A percentile compares a stretch with the other conserved stretches of the same genome.
phyloP scores from a whole-genome alignment of 2,329 filamentous ascomycete species.

The Tolypocladium tundrense region DNA sequence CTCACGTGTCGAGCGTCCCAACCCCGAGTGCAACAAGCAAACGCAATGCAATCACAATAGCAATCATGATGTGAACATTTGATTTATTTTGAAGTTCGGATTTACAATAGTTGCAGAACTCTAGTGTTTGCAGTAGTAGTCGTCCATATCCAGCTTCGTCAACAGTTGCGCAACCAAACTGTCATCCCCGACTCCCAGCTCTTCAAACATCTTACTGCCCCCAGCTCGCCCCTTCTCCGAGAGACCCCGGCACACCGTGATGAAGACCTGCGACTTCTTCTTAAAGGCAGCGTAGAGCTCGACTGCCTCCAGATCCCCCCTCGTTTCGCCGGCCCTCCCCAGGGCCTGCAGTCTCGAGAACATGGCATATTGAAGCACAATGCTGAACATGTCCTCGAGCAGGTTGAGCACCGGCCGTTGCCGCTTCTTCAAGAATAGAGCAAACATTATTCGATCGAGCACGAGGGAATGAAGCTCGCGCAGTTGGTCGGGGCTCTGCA shows the following conservation, averaged over 20 bases:
- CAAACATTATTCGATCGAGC: conserved; percentile 65
- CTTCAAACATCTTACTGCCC: conserved; percentile 18
- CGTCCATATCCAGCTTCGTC: conserved; percentile 59
- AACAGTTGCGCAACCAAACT: conserved; percentile 60
- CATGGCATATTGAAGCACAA: conserved; percentile 63
- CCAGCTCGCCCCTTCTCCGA: conserved; percentile 47
- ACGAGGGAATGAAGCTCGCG: conserved; percentile 61
- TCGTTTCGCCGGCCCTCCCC: conserved; percentile 13
- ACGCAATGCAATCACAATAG: too few species aligned
- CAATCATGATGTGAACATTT: too few species aligned
- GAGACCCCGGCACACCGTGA: conserved; percentile 59
- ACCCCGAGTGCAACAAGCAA: background rate
- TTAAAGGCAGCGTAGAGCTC: conserved; percentile 55
- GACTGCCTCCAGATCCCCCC: conserved; percentile 11
- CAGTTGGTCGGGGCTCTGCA: conserved; percentile 52
- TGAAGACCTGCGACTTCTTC: conserved; percentile 64
- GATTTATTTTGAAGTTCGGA: too few species aligned
- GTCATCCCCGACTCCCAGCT: conserved; percentile 28
- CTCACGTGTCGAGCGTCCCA: background rate
- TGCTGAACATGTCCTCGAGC: conserved; percentile 65
- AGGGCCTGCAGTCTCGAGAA: conserved; percentile 27
- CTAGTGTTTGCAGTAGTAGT: conserved; percentile 42
- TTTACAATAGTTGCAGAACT: too few species aligned
- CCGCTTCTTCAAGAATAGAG: conserved; percentile 61
- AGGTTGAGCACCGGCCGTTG: conserved; percentile 64